Evolutionary conservation across 768 basidiomycete species (phyloP), one percentile per base, ranked within the genome.

Genomic region (Leucocoprinus birnbaumii): DNA sequence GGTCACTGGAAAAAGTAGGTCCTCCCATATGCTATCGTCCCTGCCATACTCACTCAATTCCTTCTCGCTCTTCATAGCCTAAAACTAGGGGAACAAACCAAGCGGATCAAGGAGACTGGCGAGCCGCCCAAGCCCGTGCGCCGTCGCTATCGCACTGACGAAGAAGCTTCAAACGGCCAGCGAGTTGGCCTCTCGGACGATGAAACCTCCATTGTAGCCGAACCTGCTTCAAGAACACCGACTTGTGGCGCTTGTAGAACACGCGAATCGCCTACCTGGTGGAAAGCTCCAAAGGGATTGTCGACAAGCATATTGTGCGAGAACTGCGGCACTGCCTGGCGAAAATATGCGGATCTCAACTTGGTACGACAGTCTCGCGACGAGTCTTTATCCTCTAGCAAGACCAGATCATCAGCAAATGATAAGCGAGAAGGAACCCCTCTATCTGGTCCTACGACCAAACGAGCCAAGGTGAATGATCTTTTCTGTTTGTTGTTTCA

Each of bases 211-310:
- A 76, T 91, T 58, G 77, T 88, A 51, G 77, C 73, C 18, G 78
- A 79, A 54, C 77, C 77, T 22, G 54, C 47, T 31, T 76, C 77
- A 41, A 85, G 76, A 64, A 72, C 76, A 35, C 80, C 74, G 25
- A 82, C 76, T 57, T 97, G 94, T 63, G 92, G 89, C 34, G 90
- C 91, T 2, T 97, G 94, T 67, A 78, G 88, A 47, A 90, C 89
- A 6, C 84, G 86, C 53, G 89, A 92, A 57, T 89, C 89, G 5
- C 77, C 77, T 35, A 72, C 70, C 2, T 97, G 94, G 94, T 97
- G 92, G 92, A 91, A 89, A 66, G 92, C 93, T 13, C 94, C 94
- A 2, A 91, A 91, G 65, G 89, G 88, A 19, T 78, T 95, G n/a
- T 68, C 77, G 0, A 87, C 87, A 1, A 79, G 78, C 56, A 80